Conservation (phyloP, 208 protist genomes). For the Tritrichomonas musculus region DNA sequence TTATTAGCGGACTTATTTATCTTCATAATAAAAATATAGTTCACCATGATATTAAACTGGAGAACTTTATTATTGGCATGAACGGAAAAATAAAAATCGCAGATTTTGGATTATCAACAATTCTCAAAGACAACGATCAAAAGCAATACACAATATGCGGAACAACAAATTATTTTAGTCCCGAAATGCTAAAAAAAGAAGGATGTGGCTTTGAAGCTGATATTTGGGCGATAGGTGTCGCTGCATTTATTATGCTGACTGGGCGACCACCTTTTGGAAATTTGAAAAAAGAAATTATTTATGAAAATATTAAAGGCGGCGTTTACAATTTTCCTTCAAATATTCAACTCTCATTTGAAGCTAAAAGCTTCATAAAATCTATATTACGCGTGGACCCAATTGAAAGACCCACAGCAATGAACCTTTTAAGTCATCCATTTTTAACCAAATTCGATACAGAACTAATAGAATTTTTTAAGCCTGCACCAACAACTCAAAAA, state of each 20-base stretch:
- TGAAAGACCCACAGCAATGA: conserved; percentile 67
- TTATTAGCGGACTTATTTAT: neutral
- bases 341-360: conserved; percentile 59
- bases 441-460: no score
- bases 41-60: conserved; percentile 87
- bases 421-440: conserved; percentile 73
- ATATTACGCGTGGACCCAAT: conserved; percentile 65
- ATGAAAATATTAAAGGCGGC: conserved; percentile 76
- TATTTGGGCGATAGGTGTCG: conserved; percentile 91
- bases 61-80: conserved; percentile 80
- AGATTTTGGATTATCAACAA: no score
- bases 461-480: no score
- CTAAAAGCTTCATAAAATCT: conserved; percentile 69
- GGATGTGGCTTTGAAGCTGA: conserved; percentile 91
- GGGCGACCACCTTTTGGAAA: conserved; percentile 94
- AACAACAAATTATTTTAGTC: conserved; percentile 17
- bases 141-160: conserved; percentile 58
- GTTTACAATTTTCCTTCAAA: conserved; percentile 75
- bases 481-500: no score
- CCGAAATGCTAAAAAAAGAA: neutral
- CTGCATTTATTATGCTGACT: conserved; percentile 67
- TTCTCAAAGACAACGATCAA: conserved; percentile 76
- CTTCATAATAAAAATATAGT: conserved; percentile 63
- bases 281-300: conserved; percentile 80
- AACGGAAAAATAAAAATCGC: conserved; percentile 75